phyloP scores from a whole-genome alignment of 192 early-diverging fungal genomes.

The Coemansia sp. region DNA sequence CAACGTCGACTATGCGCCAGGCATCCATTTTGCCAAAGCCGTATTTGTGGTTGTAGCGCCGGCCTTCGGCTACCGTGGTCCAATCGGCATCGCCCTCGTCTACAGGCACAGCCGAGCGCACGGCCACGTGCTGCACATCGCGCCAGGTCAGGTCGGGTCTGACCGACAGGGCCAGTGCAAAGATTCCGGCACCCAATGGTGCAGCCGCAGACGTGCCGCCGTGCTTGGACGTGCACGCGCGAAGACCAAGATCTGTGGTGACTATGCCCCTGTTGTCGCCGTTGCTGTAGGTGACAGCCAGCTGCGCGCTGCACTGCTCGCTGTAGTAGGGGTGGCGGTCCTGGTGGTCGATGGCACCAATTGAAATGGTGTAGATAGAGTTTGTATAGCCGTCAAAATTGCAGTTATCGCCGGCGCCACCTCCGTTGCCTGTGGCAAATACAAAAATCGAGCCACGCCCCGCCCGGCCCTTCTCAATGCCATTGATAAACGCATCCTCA shows the following conservation, averaged over 20 bases:
- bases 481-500: constrained; percentile 82
- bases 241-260: constrained; percentile 81
- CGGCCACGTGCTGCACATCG: constrained; percentile 85
- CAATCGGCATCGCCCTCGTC: constrained; percentile 71
- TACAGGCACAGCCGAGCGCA: constrained; percentile 76
- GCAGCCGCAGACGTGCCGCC: constrained; percentile 97
- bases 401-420: constrained; percentile 79
- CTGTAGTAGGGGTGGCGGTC: constrained; percentile 83
- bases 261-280: constrained; percentile 79
- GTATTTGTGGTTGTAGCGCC: constrained; percentile 87
- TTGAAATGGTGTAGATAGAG: constrained; percentile 91
- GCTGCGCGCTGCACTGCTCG: constrained; percentile 84
- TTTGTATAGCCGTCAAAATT: constrained; percentile 98
- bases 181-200: constrained; percentile 86
- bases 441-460: constrained; percentile 90
- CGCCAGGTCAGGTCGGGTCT: constrained; percentile 96
- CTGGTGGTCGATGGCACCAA: constrained; percentile 79
- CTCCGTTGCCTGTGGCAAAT: constrained; percentile 95
- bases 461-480: constrained; percentile 77
- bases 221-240: constrained; percentile 73
- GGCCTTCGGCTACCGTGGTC: constrained; percentile 65
- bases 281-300: constrained; percentile 86
- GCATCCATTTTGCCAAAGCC: constrained; percentile 93
- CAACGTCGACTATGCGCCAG: constrained; percentile 74
- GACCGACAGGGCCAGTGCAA: constrained; percentile 78